Evolutionary conservation across 2,329 filamentous ascomycete genomes (phyloP).

Genomic region (Diplodia sapinea): DNA sequence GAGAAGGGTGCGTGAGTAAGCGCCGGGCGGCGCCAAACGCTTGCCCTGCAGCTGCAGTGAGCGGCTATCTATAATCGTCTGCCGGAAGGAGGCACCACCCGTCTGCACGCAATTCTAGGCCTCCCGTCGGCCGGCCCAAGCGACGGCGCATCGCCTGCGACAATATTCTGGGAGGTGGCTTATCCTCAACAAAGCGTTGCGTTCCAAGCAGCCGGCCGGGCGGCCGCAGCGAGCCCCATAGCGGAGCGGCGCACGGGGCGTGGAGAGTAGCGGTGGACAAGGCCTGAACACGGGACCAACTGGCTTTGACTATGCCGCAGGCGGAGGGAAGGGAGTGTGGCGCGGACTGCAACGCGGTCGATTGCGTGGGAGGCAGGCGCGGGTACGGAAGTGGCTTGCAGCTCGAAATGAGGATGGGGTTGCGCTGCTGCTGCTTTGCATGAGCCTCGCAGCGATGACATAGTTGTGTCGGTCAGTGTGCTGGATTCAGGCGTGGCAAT

Average conservation of each 20-base stretch:
- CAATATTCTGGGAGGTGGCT: conserved; percentile 16
- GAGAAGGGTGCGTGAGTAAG: conserved; percentile 7
- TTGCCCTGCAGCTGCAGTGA: conserved; percentile 5
- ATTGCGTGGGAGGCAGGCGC: conserved; percentile 11
- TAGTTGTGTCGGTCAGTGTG: conserved; percentile 3
- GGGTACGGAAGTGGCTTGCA: conserved; percentile 21
- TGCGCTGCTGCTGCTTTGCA: conserved; percentile 1
- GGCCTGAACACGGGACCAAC: not conserved
- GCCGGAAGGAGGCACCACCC: conserved; percentile 1
- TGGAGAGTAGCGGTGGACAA: conserved; percentile 9
- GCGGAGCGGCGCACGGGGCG: not conserved
- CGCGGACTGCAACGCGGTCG: conserved; percentile 16
- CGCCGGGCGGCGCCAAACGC: conserved; percentile 8
- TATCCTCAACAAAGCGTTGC: not conserved
- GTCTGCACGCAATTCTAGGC: conserved; percentile 26
- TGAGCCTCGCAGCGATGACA: conserved; percentile 17
- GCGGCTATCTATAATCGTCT: conserved; percentile 22
- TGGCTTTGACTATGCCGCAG: not conserved
- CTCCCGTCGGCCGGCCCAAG: conserved; percentile 1
- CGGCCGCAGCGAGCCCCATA: conserved; percentile 9
- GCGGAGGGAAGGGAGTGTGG: not conserved
- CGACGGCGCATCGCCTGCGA: not conserved
- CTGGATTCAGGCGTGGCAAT: conserved; percentile 11
- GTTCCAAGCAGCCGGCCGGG: conserved; percentile 1
- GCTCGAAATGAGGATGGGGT: conserved; percentile 13